phyloP scores from a whole-genome alignment of 2,329 filamentous ascomycete genomes.

The Claviceps sp. region DNA sequence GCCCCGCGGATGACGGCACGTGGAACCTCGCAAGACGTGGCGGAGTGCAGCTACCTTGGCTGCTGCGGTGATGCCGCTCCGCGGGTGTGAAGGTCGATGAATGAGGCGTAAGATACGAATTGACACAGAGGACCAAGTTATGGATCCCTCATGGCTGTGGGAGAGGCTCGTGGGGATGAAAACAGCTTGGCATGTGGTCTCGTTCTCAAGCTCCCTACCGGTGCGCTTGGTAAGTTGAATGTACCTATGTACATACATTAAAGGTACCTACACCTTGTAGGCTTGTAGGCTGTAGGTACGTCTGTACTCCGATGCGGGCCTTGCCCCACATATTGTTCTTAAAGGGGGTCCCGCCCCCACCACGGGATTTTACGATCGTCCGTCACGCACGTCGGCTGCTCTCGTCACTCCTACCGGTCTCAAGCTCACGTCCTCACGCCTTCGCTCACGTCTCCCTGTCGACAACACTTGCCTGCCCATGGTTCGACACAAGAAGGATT shows the following conservation, averaged over 20 bases:
- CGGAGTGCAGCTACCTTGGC: background rate
- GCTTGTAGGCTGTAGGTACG: too few relatives aligned
- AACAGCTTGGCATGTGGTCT: background rate
- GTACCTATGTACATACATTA: too few relatives aligned
- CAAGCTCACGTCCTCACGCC: background rate
- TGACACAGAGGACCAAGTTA: background rate
- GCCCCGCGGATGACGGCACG: background rate
- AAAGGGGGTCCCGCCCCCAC: background rate
- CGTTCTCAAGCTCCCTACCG: too few relatives aligned
- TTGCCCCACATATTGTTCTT: background rate
- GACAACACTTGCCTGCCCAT: constrained; percentile 57
- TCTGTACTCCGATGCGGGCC: background rate
- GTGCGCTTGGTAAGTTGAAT: too few relatives aligned
- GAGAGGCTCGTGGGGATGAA: background rate
- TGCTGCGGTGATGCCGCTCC: background rate
- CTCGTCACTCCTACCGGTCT: background rate
- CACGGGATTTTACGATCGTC: background rate
- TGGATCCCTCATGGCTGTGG: constrained; percentile 4
- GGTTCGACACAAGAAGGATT: constrained; percentile 94
- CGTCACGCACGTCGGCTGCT: background rate
- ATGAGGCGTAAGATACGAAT: background rate
- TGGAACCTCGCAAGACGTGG: background rate
- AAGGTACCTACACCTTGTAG: too few relatives aligned
- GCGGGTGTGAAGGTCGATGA: background rate
- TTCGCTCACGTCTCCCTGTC: background rate